These are phyloP conservation scores for Trametes hirsuta DNA, from an alignment of 1,284 basidiomycete species.

Conservation along the genomic window DNA sequence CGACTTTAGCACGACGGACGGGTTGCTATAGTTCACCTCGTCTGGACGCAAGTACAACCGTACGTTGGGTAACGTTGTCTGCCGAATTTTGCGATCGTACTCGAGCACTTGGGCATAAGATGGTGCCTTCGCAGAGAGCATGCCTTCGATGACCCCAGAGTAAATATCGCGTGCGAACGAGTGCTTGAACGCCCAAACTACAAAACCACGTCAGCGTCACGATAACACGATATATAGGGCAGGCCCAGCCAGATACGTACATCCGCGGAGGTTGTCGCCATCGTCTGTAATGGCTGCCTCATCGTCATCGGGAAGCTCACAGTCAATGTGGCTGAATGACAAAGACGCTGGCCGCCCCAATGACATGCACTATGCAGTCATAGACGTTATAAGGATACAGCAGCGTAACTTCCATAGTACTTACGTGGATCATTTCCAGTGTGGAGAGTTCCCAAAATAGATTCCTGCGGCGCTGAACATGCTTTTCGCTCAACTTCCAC, in stretches of 20 bases:
- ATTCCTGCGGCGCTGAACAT: conserved; percentile 43
- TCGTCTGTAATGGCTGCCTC: conserved; percentile 29
- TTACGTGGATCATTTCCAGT: conserved; percentile 41
- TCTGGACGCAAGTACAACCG: conserved; percentile 34
- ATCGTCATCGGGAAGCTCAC: conserved; percentile 33
- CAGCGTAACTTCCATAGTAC: conserved; percentile 11
- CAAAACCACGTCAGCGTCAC: background rate
- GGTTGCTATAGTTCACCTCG: conserved; percentile 35
- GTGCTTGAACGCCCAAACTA: conserved; percentile 36
- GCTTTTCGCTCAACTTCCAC: conserved; percentile 43
- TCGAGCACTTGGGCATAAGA: conserved; percentile 35
- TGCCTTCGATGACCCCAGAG: conserved; percentile 29
- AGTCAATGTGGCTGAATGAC: conserved; percentile 33
- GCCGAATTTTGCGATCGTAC: conserved; percentile 35
- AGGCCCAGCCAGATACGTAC: conserved; percentile 22
- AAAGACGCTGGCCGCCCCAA: conserved; percentile 36
- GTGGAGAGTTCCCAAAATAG: conserved; percentile 49
- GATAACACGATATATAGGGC: background rate
- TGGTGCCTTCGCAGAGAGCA: conserved; percentile 34
- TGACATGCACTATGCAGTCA: conserved; percentile 30
- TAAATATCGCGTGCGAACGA: conserved; percentile 32
- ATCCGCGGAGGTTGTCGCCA: conserved; percentile 31
- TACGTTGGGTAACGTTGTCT: conserved; percentile 33
- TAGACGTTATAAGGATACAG: background rate
- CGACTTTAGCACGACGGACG: conserved; percentile 33